Evolutionary conservation across 345 rosid genomes (phyloP), one percentile per base, ranked within the genome.

Genomic region (Sisymbrium altissimum): DNA sequence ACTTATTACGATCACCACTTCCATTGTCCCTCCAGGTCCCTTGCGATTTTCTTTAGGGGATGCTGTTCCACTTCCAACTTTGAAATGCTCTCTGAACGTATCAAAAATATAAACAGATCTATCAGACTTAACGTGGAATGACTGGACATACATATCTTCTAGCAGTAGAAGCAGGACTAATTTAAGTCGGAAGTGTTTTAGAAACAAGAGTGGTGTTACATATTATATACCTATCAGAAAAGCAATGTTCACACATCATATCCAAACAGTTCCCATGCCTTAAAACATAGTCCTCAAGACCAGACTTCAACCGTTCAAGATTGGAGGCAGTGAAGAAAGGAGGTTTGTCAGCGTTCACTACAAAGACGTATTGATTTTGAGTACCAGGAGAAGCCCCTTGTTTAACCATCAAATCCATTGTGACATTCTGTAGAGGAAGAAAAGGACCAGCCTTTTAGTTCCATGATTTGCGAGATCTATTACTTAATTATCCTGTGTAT

Each of bases 281-380:
- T 73, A 87, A 43, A 68, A 91, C 84, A 70, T 88, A 88, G 82
- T 86, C 93, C 81, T 86, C 85, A 59, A 90, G 82, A 81, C 99
- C 97, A 56, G 84, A 87, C 75, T 81, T 84, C 73, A 95, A 63
- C 39, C 87, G 82, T 76, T 88, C 93, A 80, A 87, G 29, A 74
- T 69, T 83, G 66, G 94, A 81, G 73, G 83, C 71, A 59, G 83
- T 69, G 77, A 83, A 77, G 33, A 78, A 77, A 67, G 73, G 75
- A 29, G 76, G 67, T 75, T 71, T 80, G 58, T 78, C 81, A 72
- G 79, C 79, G 53, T 75, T 84, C 78, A 88, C 82, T 41, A 82
- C 77, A 79, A 92, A 86, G 65, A 85, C 70, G 79, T 74, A 76
- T 60, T 79, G 78, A 79, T 52, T 53, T 76, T 43, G 81, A 74